These are phyloP conservation scores for Stephanodiscus triporus DNA, from an alignment of 108 stramenopile genomes.

Conservation along the genomic window DNA sequence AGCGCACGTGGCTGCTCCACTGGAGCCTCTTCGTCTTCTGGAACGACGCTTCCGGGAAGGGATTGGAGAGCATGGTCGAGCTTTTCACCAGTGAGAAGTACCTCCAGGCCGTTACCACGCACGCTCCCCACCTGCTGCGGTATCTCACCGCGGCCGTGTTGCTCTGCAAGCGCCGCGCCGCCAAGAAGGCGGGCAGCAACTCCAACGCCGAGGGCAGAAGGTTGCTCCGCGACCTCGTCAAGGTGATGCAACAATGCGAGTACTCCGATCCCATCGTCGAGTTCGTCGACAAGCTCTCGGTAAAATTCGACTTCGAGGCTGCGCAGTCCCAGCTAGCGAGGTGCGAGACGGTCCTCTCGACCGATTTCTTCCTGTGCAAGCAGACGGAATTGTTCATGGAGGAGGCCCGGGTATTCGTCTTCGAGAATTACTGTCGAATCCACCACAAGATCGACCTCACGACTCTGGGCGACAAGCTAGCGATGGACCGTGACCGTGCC, in stretches of 20 bases:
- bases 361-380: conserved; percentile 98
- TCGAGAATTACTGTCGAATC: conserved; percentile 99
- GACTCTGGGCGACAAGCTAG: conserved; percentile 93
- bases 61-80: conserved; percentile 88
- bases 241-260: conserved; percentile 92
- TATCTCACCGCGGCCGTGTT: conserved; percentile 98
- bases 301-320: conserved; percentile 98
- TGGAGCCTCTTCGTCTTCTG: conserved; percentile 99
- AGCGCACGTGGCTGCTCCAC: conserved; percentile 98
- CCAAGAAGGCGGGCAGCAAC: conserved; percentile 70
- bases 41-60: conserved; percentile 88
- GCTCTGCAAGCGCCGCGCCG: conserved; percentile 88
- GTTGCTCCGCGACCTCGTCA: conserved; percentile 86
- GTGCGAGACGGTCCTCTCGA: conserved; percentile 83
- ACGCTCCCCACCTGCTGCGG: conserved; percentile 97
- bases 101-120: conserved; percentile 98
- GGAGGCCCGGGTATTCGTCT: conserved; percentile 97
- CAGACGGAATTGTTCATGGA: conserved; percentile 96
- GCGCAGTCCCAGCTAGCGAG: conserved; percentile 90
- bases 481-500: conserved; percentile 92
- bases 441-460: conserved; percentile 97
- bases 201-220: conserved; percentile 69
- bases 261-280: conserved; percentile 97
- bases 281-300: conserved; percentile 95
- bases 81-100: conserved; percentile 86